Evolutionary conservation across 2,329 filamentous ascomycete genomes (phyloP).

Genomic region (Neoarthrinium moseri): DNA sequence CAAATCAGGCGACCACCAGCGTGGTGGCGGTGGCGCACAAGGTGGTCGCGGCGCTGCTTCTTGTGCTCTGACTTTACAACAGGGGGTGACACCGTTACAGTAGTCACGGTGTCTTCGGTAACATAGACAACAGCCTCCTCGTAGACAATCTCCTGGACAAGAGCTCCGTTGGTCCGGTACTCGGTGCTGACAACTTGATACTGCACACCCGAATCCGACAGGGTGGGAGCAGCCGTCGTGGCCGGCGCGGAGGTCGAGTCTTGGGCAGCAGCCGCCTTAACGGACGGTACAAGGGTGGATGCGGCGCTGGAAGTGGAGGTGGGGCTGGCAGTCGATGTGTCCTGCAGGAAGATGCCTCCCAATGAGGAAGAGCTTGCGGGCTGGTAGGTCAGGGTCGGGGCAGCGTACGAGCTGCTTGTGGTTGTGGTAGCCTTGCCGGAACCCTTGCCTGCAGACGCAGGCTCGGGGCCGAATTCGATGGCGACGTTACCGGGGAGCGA

Average conservation of each 20-base stretch:
- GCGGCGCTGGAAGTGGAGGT: constrained; percentile 11
- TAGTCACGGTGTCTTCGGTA: constrained; percentile 41
- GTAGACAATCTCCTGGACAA: constrained; percentile 57
- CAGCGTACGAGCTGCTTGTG: constrained; percentile 15
- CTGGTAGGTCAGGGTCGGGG: constrained; percentile 23
- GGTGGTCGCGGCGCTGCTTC: constrained; percentile 30
- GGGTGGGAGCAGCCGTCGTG: constrained; percentile 27
- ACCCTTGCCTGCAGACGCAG: constrained; percentile 17
- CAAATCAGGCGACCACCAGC: constrained; percentile 9
- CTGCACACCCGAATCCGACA: constrained; percentile 30
- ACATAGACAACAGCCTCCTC: constrained; percentile 55
- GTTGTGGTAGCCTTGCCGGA: constrained; percentile 10
- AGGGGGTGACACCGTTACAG: constrained; percentile 35
- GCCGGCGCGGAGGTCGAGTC: constrained; percentile 15
- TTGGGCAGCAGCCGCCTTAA: constrained; percentile 11
- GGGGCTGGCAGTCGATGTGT: no score
- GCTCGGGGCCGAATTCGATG: constrained; percentile 35
- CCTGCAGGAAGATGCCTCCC: constrained; percentile 31
- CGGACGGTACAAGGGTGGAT: no score
- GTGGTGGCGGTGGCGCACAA: constrained; percentile 38
- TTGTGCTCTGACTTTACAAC: constrained; percentile 24
- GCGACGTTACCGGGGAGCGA: constrained; percentile 65
- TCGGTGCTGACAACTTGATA: constrained; percentile 49
- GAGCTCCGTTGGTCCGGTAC: constrained; percentile 47
- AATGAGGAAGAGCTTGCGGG: constrained; percentile 19